phyloP scores from a whole-genome alignment of 768 basidiomycete genomes.

The Mrakia hoshinonis region DNA sequence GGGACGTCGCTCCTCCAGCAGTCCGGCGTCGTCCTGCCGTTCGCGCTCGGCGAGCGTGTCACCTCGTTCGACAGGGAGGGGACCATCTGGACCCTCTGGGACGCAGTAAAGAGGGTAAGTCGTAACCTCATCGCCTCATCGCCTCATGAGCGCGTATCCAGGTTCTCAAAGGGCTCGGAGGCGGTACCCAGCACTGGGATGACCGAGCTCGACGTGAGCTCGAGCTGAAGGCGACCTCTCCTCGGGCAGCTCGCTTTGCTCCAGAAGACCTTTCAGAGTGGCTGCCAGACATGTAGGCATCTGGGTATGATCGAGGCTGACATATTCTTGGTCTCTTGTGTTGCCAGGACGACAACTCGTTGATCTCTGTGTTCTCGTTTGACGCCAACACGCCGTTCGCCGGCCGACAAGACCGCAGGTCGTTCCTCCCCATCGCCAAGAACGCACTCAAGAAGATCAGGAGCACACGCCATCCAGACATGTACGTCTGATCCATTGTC shows the following conservation, averaged over 20 bases:
- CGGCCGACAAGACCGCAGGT: constrained; percentile 48
- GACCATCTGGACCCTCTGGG: constrained; percentile 74
- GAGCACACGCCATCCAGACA: constrained; percentile 86
- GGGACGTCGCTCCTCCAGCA: constrained; percentile 67
- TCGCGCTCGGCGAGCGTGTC: constrained; percentile 68
- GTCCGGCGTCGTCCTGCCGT: constrained; percentile 82
- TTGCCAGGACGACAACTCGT: constrained; percentile 87
- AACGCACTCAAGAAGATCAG: constrained; percentile 85
- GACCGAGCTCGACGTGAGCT: background rate
- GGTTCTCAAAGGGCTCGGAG: background rate
- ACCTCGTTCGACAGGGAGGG: constrained; percentile 52
- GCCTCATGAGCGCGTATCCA: background rate
- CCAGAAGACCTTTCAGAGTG: too few relatives aligned
- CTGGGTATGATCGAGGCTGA: too few relatives aligned
- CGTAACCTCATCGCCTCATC: constrained; percentile 27
- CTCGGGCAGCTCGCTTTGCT: too few relatives aligned
- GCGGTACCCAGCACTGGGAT: background rate
- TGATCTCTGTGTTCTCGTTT: constrained; percentile 86
- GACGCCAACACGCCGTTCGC: constrained; percentile 48
- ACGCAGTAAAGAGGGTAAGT: constrained; percentile 75
- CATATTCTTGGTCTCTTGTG: too few relatives aligned
- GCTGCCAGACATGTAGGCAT: too few relatives aligned
- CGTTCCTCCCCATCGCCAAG: constrained; percentile 64
- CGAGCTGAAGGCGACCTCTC: too few relatives aligned
- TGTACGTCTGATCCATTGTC: constrained; percentile 40